These are phyloP conservation scores for Penicillium simplicissimum DNA, from an alignment of 495 filamentous ascomycete genomes.

Conservation along the genomic window DNA sequence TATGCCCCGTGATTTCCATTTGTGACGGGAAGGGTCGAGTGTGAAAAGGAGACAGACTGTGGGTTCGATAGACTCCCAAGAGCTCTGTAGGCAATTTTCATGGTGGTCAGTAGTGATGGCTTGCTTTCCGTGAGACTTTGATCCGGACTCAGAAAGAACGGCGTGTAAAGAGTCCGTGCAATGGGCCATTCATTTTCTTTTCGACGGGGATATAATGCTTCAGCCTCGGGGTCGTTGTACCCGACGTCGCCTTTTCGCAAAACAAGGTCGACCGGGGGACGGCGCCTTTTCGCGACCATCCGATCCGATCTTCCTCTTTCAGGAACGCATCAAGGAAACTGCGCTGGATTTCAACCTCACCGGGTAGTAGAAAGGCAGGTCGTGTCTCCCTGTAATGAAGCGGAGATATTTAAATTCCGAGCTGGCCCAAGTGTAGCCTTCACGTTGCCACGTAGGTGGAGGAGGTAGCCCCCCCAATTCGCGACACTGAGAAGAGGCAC, in stretches of 20 bases:
- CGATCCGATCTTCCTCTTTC: conserved; percentile 57
- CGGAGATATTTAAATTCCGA: conserved; percentile 64
- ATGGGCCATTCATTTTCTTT: conserved; percentile 64
- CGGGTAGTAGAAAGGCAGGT: conserved; percentile 70
- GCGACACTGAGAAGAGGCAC: conserved; percentile 63
- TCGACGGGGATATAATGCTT: conserved; percentile 50
- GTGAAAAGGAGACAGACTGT: too few relatives aligned
- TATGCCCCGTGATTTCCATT: too few relatives aligned
- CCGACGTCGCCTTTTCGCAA: conserved; percentile 65
- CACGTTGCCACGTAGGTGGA: conserved; percentile 65
- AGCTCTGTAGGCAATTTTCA: too few relatives aligned
- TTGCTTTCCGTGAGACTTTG: too few relatives aligned
- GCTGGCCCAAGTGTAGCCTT: conserved; percentile 57
- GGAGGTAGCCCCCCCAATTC: conserved; percentile 66
- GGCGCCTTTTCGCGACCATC: conserved; percentile 59
- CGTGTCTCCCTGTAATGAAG: conserved; percentile 67
- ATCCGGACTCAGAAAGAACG: too few relatives aligned
- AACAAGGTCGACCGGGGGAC: conserved; percentile 54
- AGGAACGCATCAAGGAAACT: conserved; percentile 69
- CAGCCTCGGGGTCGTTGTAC: conserved; percentile 58
- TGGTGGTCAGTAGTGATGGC: too few relatives aligned
- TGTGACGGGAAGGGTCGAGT: too few relatives aligned
- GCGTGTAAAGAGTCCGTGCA: conserved; percentile 56
- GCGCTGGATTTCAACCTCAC: conserved; percentile 62
- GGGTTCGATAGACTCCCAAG: too few relatives aligned